Conservation (phyloP, 2,329 filamentous ascomycete species). For the Monilinia laxa region DNA sequence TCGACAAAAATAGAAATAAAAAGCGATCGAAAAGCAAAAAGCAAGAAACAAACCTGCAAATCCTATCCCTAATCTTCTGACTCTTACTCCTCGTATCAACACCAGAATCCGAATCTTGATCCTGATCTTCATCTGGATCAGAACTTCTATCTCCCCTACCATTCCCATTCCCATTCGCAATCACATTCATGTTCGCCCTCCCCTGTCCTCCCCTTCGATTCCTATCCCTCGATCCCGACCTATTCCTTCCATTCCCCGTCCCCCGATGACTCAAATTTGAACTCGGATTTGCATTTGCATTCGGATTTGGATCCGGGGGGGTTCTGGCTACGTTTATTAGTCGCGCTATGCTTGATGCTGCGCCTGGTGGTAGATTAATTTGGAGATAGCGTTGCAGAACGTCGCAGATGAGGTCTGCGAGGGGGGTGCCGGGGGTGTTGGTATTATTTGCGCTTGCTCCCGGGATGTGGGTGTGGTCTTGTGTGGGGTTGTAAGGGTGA, state of each 20-base stretch:
- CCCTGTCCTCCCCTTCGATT: not conserved
- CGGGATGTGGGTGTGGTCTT: not conserved
- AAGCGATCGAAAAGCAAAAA: no score
- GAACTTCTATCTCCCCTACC: not conserved
- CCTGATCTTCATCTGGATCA: no score
- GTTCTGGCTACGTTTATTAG: not conserved
- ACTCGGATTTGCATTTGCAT: not conserved
- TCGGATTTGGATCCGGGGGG: not conserved
- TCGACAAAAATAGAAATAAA: no score
- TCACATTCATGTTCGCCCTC: not conserved
- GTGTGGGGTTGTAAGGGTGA: not conserved
- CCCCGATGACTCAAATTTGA: not conserved
- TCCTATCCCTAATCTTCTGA: no score
- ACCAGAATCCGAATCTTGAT: not conserved
- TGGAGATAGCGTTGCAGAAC: slow-evolving; percentile 14
- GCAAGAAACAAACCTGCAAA: no score
- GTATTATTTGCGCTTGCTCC: no score
- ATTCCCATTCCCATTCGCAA: not conserved
- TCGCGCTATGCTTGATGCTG: not conserved
- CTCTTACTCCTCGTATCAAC: no score
- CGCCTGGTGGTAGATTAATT: not conserved
- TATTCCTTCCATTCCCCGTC: not conserved
- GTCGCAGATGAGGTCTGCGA: slow-evolving; percentile 2
- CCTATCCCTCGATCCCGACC: not conserved
- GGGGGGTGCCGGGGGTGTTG: not conserved